Evolutionary conservation across 306 rosid genomes (phyloP).

Genomic region (Vigna reflexopilosa): DNA sequence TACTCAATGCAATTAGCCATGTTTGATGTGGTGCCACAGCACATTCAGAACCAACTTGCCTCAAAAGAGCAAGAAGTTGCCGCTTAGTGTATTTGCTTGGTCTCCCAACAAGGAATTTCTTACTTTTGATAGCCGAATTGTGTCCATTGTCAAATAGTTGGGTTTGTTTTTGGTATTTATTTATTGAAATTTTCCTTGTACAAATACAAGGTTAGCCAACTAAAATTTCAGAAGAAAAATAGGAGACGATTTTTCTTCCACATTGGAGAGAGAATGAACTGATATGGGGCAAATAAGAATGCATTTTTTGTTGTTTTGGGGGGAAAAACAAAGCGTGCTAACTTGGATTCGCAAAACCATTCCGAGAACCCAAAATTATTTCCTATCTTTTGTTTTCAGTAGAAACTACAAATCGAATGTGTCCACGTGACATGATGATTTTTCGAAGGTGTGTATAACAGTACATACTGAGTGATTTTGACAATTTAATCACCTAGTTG

Average conservation of each 20-base stretch:
- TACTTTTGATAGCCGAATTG: constrained; percentile 29
- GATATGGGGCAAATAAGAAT: background rate
- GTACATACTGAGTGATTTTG: background rate
- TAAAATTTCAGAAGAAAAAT: constrained; percentile 6
- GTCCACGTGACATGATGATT: background rate
- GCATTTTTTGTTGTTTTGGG: background rate
- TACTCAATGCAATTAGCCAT: constrained; percentile 90
- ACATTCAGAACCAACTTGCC: constrained; percentile 89
- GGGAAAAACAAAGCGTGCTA: background rate
- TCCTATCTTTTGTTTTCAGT: background rate
- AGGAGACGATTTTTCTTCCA: constrained; percentile 23
- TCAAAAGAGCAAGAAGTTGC: constrained; percentile 89
- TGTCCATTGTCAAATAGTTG: constrained; percentile 35
- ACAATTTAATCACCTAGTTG: background rate
- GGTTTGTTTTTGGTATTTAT: background rate
- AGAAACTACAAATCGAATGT: background rate
- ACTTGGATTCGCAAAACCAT: constrained; percentile 18
- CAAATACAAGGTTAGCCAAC: constrained; percentile 41
- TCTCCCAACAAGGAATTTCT: constrained; percentile 32
- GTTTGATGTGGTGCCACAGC: constrained; percentile 96
- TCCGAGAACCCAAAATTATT: background rate
- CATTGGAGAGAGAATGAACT: constrained; percentile 27
- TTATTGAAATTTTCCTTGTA: constrained; percentile 28
- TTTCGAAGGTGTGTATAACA: background rate
- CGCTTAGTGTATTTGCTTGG: constrained; percentile 56